Evolutionary conservation across 2,329 filamentous ascomycete species (phyloP), one percentile per base, ranked within the genome.

Genomic region (Hypoxylon sp.): DNA sequence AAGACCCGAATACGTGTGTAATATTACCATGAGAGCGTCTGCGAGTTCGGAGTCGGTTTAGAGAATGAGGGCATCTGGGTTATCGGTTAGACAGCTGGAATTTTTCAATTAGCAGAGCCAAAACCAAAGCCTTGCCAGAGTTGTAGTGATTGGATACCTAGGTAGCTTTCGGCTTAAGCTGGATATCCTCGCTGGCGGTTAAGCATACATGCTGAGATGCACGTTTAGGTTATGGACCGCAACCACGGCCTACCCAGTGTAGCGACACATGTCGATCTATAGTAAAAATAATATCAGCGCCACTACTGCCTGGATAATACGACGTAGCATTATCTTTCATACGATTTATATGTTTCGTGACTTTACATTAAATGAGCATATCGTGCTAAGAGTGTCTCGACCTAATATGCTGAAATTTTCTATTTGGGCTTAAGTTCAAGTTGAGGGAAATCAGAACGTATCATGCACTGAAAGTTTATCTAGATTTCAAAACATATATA

Each of bases 21-120:
- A 68, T 67, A 67, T 55, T 71, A 70, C 52, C 20, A 60, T 56
- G 62, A 65, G 51, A 69, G 66, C 64, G 70, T 68, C 62, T 64
- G 56, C 67, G 61, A 64, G 62, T 67, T 64, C 59, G 67, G 71
- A 70, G 68, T 71, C 68, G 67, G 68, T 47, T 69, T 69, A 68
- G 54, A 67, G 60, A 49, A 55, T 47, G 52, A 56, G 60, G 60
- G 59, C 54, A 59, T 59, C 34, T 65, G 44, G 64, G 55, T 64
- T 58, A 67, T 67, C 30, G 59, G 67, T 56, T 59, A 60, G 48
- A 51, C 55, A 56, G 34, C 41, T 57, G 51, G 55, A 44, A 41
- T 59, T 52, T 50, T 41, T 43, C 56, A 47, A 56, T 11, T 11
- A 34, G 37, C 32, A 24, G 24, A 39, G 34, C 30, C 30, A 43